Base-by-base conservation (phyloP, 129 eudicot species). In the Flaveria robusta region DNA sequence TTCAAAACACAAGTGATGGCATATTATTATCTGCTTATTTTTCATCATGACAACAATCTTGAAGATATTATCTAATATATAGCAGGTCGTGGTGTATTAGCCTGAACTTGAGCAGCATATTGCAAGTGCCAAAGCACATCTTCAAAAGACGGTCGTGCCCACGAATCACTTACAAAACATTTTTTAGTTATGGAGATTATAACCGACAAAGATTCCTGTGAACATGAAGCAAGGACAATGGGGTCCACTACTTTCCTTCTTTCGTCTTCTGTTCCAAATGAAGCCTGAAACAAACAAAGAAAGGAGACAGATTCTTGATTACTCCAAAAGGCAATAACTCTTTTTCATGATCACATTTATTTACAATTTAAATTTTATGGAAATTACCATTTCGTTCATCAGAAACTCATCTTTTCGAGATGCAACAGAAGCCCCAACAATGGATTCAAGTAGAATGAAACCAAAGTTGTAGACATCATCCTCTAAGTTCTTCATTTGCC, bases 391-490 rank as follows among this genome's bases (percentile, higher is more conserved):
- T 23, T 88, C 86, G 16, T 78, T 85, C 50, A 78, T 75, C 79
- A 86, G 77, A 75, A 78, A 70, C 66, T 79, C 89, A 16, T 85
- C 87, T 69, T 83, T 88, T 80, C 82, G 78, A 16, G 81, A 71
- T 66, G 83, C 70, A 23, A 66, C 79, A 0, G 90, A 77, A 65
- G 93, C 84, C 68, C 90, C 88, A 10, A 85, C 87, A 69, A 88
- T 72, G 13, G 93, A 83, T 82, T 88, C 93, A 2, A 85, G 82
- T 34, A 88, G 68, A 68, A 88, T 83, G 59, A 83, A 85, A 54
- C 93, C 93, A n/a, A 88, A 88, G 88, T 82, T 81, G 72, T 85
- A 88, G 43, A 88, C 87, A 77, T 88, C 93, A 37, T 88, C 93
- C 74, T 85, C 93, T 41, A 88, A 73, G 75, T 78, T 77, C 81